Percentiles rank a stretch among this genome's conserved stretches.
These are phyloP conservation scores for Eucalyptus cladocalyx DNA, from an alignment of 345 rosid genomes.

Conservation along the genomic window DNA sequence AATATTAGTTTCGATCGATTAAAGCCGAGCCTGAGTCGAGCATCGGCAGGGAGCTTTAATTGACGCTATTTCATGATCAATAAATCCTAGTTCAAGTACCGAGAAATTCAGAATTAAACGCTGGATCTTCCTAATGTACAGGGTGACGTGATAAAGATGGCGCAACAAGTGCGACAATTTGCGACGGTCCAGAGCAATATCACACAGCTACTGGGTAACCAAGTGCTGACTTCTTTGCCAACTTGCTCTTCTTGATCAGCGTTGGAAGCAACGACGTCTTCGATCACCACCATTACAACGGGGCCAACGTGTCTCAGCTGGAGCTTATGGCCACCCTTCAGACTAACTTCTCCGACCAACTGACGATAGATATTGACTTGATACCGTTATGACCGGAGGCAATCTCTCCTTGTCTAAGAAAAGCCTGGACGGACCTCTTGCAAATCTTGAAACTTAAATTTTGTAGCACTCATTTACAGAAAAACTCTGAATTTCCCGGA, in stretches of 20 bases:
- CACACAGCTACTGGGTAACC: not conserved
- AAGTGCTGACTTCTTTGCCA: not conserved
- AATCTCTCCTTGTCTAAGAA: not conserved
- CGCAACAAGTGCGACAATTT: not conserved
- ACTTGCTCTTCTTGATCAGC: not conserved
- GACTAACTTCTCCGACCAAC: not conserved
- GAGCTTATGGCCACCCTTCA: not conserved
- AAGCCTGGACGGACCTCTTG: not conserved
- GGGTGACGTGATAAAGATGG: not conserved
- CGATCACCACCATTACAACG: not conserved
- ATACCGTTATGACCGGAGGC: not conserved
- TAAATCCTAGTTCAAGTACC: not conserved
- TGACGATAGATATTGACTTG: not conserved
- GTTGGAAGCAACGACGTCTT: slow-evolving; percentile 3
- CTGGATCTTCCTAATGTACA: not conserved
- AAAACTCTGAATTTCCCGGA: not conserved
- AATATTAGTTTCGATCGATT: not conserved
- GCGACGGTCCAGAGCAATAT: not conserved
- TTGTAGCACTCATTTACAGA: not conserved
- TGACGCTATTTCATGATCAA: not conserved
- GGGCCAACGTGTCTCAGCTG: not conserved
- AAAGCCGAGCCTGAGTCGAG: not conserved
- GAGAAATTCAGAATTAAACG: not conserved
- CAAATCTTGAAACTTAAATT: not conserved
- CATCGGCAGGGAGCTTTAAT: not conserved